Base-by-base conservation (phyloP, 805 yeast species). In the Isabelozyma gotoi region DNA sequence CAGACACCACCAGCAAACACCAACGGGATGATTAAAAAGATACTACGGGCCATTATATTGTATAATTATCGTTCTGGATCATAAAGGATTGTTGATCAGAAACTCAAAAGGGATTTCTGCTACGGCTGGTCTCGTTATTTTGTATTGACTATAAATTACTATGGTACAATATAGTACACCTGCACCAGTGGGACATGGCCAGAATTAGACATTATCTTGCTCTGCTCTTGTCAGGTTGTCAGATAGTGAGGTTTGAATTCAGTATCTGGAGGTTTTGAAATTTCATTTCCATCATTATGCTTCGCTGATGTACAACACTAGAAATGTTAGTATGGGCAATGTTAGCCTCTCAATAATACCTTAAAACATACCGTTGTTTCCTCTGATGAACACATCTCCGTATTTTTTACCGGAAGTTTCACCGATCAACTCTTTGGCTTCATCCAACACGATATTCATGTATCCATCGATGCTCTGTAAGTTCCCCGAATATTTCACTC, bases 381-480 rank as follows among this genome's bases (percentile, higher is more conserved):
- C 96, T 65, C 96, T 80, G 51, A 89, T 80, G 59, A 89, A 89
- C 20, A 88, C 90, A 63, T 88, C 96, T 24, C 88, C 88, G 48
- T 81, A 84, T 19, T 65, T 68, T 48, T 76, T 78, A 43, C 62
- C 56, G 27, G 57, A 60, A 31, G 76, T 78, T 38, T 73, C 72
- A 41, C 70, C 67, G 27, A 80, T 78, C 36, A 67, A 63, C 59
- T 94, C 99, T 38, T 80, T 74, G 3, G 96, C 81, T 47, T 82
- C 77, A 43, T 86, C 89, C 50, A 94, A 74, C 2, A 92, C 96
- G 39, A 94, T 85, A 67, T 94, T 94, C 97, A 94, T 90, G 71
- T 84, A 94, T 7, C 98, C 98, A 62, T 94, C 99, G 45, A 94
- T 91, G 33, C 97, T 88, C 54, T 88, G 92, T 49, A 88, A 74